Base-by-base conservation (phyloP, 495 filamentous ascomycete genomes). In the Trypethelium eluteriae region DNA sequence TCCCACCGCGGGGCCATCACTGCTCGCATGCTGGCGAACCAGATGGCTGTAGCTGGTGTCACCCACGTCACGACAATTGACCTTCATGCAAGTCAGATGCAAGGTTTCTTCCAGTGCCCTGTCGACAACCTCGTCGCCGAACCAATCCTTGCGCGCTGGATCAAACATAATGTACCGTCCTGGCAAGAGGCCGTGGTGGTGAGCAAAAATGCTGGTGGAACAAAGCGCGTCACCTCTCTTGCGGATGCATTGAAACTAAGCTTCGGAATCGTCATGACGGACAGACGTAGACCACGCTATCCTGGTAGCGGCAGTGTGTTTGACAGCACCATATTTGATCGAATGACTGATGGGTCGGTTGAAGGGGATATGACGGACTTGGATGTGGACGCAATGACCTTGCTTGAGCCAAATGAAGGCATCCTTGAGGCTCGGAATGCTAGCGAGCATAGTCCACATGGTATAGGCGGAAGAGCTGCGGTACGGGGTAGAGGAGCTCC, bases 11-110 rank as follows among this genome's bases (percentile, higher is more conserved):
- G 95, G 39, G 92, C 94, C 59, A 98, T 98, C 73, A 96, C 94
- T 32, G 94, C 95, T 36, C 86, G 93, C 68, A 95, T 98, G 92
- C 81, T 98, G 62, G 95, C 94, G 67, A 98, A 98, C 76, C 85
- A 97, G 35, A 86, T 98, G 61, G 83, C 88, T 47, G 87, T 98
- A 63, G 95, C 94, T 65, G 94, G 94, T 64, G 90, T 98, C 69
- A 89, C 96, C 79, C 94, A 98, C 82, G 91, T 98, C 75, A 89
- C 98, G 74, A 98, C 94, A 16, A 89, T 98, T 74, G 94, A 98
- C 74, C 82, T 98, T 10, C 94, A 98, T 80, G 86, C 86, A 76
- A 75, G 83, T 10, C 94, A 98, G 79, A 97, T 97, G 89, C 95
- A 98, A 79, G 94, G 94, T 41, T 98, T 98, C 82, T 98, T 98